A percentile compares a stretch with the other conserved stretches of the same genome.
phyloP scores from a whole-genome alignment of 345 rosid genomes.

The Gossypium thurberi region DNA sequence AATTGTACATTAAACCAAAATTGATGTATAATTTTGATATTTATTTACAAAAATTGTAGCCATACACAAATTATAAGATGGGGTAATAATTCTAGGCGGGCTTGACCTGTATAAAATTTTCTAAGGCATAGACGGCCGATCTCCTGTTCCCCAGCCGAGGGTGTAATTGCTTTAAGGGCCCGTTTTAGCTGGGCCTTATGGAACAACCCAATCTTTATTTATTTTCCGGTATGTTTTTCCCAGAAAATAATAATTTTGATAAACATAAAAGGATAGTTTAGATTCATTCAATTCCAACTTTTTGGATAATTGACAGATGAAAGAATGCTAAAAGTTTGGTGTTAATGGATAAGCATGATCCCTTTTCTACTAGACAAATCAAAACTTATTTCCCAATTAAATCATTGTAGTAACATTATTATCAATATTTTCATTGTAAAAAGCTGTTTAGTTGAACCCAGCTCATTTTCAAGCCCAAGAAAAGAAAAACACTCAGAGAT shows the following conservation, averaged over 20 bases:
- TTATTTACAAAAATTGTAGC: too few relatives aligned
- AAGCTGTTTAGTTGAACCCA: not conserved
- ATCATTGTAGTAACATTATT: not conserved
- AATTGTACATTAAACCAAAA: too few relatives aligned
- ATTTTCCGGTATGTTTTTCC: too few relatives aligned
- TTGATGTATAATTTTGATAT: too few relatives aligned
- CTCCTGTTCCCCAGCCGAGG: not conserved
- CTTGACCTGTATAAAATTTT: not conserved
- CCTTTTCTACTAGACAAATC: not conserved
- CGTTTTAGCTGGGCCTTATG: not conserved
- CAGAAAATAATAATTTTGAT: not conserved
- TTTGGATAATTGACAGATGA: not conserved
- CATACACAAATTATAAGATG: not conserved
- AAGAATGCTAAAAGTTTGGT: not conserved
- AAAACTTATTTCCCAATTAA: not conserved
- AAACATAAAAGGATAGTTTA: not conserved
- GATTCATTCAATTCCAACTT: not conserved
- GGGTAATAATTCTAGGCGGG: not conserved
- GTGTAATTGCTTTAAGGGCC: not conserved
- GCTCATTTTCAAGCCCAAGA: not conserved
- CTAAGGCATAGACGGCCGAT: not conserved
- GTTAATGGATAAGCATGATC: not conserved
- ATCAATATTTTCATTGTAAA: not conserved
- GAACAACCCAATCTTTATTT: not conserved
- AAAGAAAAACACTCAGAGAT: not conserved